Evolutionary conservation across 192 early-diverging fungal species (phyloP).

Genomic region (Entomortierella parvispora): DNA sequence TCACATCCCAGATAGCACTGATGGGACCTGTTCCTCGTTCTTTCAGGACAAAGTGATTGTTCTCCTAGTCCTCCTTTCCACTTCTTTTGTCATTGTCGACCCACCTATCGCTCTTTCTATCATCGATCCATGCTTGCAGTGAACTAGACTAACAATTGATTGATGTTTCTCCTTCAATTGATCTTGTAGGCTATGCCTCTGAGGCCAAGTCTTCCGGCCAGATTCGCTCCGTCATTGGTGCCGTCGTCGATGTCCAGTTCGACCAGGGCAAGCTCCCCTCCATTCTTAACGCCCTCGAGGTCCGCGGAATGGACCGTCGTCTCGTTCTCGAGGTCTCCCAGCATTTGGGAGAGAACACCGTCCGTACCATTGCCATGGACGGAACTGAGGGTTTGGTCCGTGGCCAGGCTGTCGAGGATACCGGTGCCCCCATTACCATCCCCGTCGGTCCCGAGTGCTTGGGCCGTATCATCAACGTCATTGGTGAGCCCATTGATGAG

Average conservation of each 20-base stretch:
- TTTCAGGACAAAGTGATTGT: no score
- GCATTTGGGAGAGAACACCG: slow-evolving; percentile 98
- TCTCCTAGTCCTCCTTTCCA: no score
- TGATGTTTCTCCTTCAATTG: no score
- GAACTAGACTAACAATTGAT: no score
- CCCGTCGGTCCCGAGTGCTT: slow-evolving; percentile 95
- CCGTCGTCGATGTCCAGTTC: slow-evolving; percentile 98
- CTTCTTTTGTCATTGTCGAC: no score
- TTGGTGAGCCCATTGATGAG: slow-evolving; percentile 98
- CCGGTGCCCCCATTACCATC: slow-evolving; percentile 91
- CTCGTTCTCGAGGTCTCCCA: slow-evolving; percentile 96
- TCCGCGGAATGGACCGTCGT: slow-evolving; percentile 78
- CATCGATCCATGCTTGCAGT: no score
- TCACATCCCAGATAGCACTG: no score
- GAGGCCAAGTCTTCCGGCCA: slow-evolving; percentile 72
- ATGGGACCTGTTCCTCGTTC: no score
- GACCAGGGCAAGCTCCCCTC: slow-evolving; percentile 88
- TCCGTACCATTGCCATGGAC: slow-evolving; percentile 99
- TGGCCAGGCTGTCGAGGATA: slow-evolving; percentile 94
- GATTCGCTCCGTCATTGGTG: slow-evolving; percentile 96
- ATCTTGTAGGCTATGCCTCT: slow-evolving; percentile 74
- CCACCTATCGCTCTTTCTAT: no score
- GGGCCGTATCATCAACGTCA: slow-evolving; percentile 99
- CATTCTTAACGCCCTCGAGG: slow-evolving; percentile 97
- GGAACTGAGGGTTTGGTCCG: slow-evolving; percentile 97